Percentiles rank a stretch among this genome's conserved stretches.
These are phyloP conservation scores for Rauvolfia tetraphylla DNA, from an alignment of 257 asterid genomes.

Conservation along the genomic window DNA sequence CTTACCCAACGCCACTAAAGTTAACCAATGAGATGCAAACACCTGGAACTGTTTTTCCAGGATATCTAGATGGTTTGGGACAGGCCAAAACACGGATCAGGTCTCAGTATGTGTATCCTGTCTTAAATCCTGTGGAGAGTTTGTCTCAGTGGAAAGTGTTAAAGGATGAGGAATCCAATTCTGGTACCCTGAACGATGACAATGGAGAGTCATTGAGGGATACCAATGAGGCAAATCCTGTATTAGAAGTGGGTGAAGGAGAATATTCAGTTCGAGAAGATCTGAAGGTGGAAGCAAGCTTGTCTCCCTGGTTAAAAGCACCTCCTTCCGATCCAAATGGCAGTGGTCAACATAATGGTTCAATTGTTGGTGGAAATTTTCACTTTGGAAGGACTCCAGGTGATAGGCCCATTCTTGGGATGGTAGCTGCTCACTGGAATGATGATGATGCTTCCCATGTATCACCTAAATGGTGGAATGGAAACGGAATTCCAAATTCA, in stretches of 20 bases:
- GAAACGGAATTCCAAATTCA: constrained; percentile 92
- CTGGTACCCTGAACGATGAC: constrained; percentile 19
- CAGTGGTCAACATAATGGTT: constrained; percentile 23
- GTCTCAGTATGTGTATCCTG: constrained; percentile 64
- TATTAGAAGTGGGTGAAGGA: constrained; percentile 19
- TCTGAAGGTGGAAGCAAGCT: constrained; percentile 41
- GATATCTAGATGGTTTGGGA: constrained; percentile 39
- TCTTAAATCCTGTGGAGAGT: constrained; percentile 43
- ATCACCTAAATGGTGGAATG: constrained; percentile 84
- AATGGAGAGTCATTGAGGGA: constrained; percentile 24
- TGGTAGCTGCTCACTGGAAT: constrained; percentile 92
- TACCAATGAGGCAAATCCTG: constrained; percentile 26
- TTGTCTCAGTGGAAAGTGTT: constrained; percentile 35
- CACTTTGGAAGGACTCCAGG: constrained; percentile 35
- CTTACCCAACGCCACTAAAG: constrained; percentile 75
- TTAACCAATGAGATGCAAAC: constrained; percentile 84
- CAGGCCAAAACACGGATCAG: constrained; percentile 53
- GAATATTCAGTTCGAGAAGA: constrained; percentile 36
- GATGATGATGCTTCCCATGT: constrained; percentile 51
- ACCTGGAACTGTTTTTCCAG: constrained; percentile 84
- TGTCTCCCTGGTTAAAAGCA: constrained; percentile 61
- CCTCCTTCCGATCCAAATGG: constrained; percentile 31
- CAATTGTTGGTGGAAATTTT: constrained; percentile 22
- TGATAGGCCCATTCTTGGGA: constrained; percentile 89
- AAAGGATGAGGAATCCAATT: constrained; percentile 36